Conservation (phyloP, 306 rosid species). For the Sechiopsis laciniata region DNA sequence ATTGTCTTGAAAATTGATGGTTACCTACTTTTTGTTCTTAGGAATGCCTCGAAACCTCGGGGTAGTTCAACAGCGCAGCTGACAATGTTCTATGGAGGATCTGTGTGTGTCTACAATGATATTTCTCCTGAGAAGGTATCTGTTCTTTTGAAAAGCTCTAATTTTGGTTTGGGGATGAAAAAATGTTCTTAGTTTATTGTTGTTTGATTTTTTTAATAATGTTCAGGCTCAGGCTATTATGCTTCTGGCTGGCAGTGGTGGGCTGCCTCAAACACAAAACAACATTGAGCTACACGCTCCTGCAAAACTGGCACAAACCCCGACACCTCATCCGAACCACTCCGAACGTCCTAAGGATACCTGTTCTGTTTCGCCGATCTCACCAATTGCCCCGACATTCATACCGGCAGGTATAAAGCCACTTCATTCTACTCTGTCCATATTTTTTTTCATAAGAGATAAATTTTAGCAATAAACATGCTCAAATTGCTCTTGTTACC, state of each 20-base stretch:
- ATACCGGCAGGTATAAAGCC: slow-evolving; percentile 49
- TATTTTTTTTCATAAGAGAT: not conserved
- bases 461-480: not conserved
- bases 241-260: slow-evolving; percentile 74
- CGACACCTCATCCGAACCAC: slow-evolving; percentile 31
- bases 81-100: slow-evolving; percentile 83
- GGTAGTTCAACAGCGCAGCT: slow-evolving; percentile 49
- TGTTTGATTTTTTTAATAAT: not conserved
- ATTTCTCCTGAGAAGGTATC: slow-evolving; percentile 76
- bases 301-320: slow-evolving; percentile 38
- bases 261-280: slow-evolving; percentile 32
- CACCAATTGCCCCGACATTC: slow-evolving; percentile 33
- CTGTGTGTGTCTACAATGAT: slow-evolving; percentile 69
- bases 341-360: slow-evolving; percentile 41
- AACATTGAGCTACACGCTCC: slow-evolving; percentile 28
- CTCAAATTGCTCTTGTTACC: not conserved
- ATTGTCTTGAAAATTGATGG: not conserved
- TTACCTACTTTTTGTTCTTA: slow-evolving; percentile 15
- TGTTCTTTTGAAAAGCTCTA: not conserved
- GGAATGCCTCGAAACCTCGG: slow-evolving; percentile 48
- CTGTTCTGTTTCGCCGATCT: slow-evolving; percentile 24
- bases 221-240: slow-evolving; percentile 78
- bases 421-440: slow-evolving; percentile 2
- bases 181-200: not conserved
- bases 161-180: not conserved